Conservation (phyloP, 345 rosid genomes). For the Hevea brasiliensis region DNA sequence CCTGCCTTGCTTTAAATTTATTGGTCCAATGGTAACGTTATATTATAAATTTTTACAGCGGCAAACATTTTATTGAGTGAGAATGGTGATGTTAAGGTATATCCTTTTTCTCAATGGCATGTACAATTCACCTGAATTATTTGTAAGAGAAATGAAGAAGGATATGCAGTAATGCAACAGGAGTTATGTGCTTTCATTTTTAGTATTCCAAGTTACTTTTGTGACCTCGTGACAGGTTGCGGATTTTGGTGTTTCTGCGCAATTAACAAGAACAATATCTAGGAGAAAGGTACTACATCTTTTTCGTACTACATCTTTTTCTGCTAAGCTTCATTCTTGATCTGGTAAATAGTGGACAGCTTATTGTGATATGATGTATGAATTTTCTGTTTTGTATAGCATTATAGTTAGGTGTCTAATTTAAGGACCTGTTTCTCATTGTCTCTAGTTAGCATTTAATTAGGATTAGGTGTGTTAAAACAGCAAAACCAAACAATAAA, state of each 20-base stretch:
- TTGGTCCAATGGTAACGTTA: conserved; percentile 30
- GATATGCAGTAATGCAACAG: conserved; percentile 2
- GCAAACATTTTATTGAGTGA: conserved; percentile 93
- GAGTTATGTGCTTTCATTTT: conserved; percentile 16
- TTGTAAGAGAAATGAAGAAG: conserved; percentile 11
- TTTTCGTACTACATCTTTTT: no score
- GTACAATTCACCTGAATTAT: conserved; percentile 7
- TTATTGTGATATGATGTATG: not conserved
- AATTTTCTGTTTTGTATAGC: not conserved
- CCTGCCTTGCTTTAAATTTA: conserved; percentile 11
- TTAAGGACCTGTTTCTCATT: conserved; percentile 13
- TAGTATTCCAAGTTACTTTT: conserved; percentile 26
- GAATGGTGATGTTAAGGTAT: conserved; percentile 98
- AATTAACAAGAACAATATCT: conserved; percentile 95
- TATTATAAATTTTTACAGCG: conserved; percentile 54
- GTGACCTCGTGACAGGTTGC: conserved; percentile 70
- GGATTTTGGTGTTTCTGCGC: conserved; percentile 99
- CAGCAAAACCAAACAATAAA: not conserved
- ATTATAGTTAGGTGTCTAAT: not conserved
- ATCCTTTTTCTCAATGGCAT: conserved; percentile 12
- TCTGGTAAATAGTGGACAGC: not conserved
- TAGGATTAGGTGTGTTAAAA: not conserved
- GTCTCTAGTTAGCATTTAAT: not conserved
- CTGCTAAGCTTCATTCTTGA: conserved; percentile 7
- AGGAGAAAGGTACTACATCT: conserved; percentile 86